Conservation (phyloP, 768 basidiomycete species). For the Tricholoma flavovirens region DNA sequence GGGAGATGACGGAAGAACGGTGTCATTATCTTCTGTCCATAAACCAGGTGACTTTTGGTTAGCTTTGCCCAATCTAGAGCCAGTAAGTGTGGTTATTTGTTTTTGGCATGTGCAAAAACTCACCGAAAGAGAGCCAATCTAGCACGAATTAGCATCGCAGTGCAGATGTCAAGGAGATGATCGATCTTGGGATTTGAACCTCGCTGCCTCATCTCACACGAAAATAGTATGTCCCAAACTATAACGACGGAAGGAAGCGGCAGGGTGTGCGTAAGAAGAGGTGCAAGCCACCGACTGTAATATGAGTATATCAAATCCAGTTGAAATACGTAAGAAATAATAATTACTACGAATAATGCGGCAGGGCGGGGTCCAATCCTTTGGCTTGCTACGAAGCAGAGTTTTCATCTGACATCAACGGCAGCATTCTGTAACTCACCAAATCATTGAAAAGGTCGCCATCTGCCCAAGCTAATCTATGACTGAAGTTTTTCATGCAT, state of each 20-base stretch:
- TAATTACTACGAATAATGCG: slow-evolving; percentile 77
- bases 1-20: slow-evolving; percentile 34
- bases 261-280: slow-evolving; percentile 68
- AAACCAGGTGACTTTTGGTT: slow-evolving; percentile 38
- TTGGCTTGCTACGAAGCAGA: slow-evolving; percentile 41
- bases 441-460: slow-evolving; percentile 52
- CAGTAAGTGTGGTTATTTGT: slow-evolving; percentile 1
- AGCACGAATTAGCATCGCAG: slow-evolving; percentile 59
- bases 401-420: slow-evolving; percentile 1
- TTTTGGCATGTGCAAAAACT: slow-evolving; percentile 10
- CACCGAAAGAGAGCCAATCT: slow-evolving; percentile 52
- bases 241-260: slow-evolving; percentile 53
- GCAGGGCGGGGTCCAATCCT: slow-evolving; percentile 64
- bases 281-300: slow-evolving; percentile 67
- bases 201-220: slow-evolving; percentile 48
- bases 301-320: slow-evolving; percentile 2
- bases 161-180: slow-evolving; percentile 63
- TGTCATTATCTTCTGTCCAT: slow-evolving; percentile 44
- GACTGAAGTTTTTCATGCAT: slow-evolving; percentile 62
- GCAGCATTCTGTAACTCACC: slow-evolving; percentile 33
- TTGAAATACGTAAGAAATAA: background rate
- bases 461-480: slow-evolving; percentile 59
- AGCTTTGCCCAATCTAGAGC: slow-evolving; percentile 48
- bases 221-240: slow-evolving; percentile 70
- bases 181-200: slow-evolving; percentile 60